Base-by-base conservation (phyloP, 1,139 yeast species). In the Debaryomyces fabryi region DNA sequence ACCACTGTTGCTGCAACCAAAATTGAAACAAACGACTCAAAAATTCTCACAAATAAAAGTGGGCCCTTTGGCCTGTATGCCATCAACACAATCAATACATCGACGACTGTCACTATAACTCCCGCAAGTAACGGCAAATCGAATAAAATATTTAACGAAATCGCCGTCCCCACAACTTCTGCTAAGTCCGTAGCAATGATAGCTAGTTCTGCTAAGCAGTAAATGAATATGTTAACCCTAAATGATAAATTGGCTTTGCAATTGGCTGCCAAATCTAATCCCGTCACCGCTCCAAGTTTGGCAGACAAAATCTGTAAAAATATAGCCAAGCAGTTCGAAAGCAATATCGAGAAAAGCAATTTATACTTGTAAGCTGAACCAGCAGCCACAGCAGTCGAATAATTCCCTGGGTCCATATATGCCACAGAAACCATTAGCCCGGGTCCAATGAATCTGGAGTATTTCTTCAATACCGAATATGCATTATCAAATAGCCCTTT, bases 401-500 rank as follows among this genome's bases (percentile, higher is more conserved):
- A 93, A 69, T 93, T 93, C 1, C 99, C 99, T 1, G 99, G 98
- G 62, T 93, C 99, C 88, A 93, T 89, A 63, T 92, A 93, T 0
- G 98, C 96, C 45, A 93, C 98, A 20, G 95, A 83, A 25, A 93
- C 96, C 93, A 92, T 85, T 42, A 92, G 78, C 0, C 98, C 98
- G 0, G 97, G 97, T 0, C 98, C 97, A 3, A 91, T 72, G 66
- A 91, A 91, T 55, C 77, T 71, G 47, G 78, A 63, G 64, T 86
- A 88, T 56, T 84, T 86, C 53, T 67, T 64, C 34, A 76, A 52
- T 29, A 59, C 53, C 37, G 36, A 40, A 18, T 8, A 21, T 30
- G 35, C 16, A 23, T 30, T n/a, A 6, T 18, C 43, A 23, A 40
- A 30, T 30, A 29, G 21, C 36, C 36, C 25, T 13, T 30, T 40